Evolutionary conservation across 176 grass and related monocot species (phyloP).

Genomic region (Ampelocalamus luodianensis): DNA sequence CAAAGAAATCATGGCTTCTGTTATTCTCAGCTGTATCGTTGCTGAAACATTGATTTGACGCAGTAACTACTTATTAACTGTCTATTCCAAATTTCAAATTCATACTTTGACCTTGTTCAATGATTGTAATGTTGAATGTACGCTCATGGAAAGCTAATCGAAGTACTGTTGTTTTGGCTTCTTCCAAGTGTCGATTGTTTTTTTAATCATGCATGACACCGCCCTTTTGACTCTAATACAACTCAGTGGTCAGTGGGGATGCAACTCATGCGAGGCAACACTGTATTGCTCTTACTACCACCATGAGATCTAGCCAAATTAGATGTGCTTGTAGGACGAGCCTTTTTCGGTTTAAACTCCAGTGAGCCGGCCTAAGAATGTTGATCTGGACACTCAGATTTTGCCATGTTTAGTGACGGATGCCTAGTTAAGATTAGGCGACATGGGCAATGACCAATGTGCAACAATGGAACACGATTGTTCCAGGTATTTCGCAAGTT

Average conservation of each 20-base stretch:
- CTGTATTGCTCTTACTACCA: neutral
- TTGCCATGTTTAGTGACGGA: neutral
- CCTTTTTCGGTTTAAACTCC: neutral
- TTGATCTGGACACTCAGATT: neutral
- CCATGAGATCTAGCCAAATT: neutral
- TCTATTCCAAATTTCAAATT: conserved; percentile 27
- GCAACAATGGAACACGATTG: neutral
- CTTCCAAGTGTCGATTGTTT: neutral
- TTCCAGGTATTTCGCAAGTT: too few species aligned
- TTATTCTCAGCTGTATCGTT: neutral
- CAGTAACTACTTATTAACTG: conserved; percentile 7
- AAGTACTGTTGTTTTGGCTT: neutral
- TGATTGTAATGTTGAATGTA: conserved; percentile 53
- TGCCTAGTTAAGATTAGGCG: neutral
- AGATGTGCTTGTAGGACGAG: neutral
- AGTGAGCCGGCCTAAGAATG: neutral
- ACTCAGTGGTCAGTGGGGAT: neutral
- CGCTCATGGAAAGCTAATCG: neutral
- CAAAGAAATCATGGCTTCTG: neutral
- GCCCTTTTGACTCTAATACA: neutral
- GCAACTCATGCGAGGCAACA: neutral
- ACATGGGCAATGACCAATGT: neutral
- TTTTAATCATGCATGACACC: neutral
- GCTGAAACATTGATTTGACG: conserved; percentile 31
- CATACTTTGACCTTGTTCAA: conserved; percentile 32